These are phyloP conservation scores for Talaromyces marneffei DNA, from an alignment of 2,329 filamentous ascomycete genomes.

Conservation along the genomic window DNA sequence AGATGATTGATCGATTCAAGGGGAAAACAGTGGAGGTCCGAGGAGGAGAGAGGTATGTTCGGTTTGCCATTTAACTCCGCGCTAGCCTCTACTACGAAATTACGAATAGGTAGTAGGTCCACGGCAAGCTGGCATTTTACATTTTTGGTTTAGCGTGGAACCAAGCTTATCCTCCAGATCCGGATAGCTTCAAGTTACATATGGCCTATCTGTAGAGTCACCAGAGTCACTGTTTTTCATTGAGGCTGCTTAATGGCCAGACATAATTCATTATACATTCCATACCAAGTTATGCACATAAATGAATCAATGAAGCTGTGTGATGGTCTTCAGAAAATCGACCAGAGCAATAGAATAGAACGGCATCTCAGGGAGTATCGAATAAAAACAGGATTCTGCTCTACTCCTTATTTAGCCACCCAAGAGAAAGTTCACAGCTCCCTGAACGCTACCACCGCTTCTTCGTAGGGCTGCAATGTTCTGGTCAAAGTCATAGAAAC, in stretches of 20 bases:
- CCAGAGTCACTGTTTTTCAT: neutral
- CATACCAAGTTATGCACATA: constrained; percentile 3
- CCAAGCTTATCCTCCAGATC: neutral
- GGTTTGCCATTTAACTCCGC: neutral
- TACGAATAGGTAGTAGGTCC: too few species aligned
- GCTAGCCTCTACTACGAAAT: too few species aligned
- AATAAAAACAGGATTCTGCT: neutral
- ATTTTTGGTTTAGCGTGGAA: neutral
- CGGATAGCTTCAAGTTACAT: neutral
- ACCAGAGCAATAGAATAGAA: neutral
- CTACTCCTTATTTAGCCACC: constrained; percentile 20
- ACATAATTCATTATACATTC: constrained; percentile 6
- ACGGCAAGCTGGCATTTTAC: constrained; percentile 1
- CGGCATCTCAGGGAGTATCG: neutral
- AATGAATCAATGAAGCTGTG: constrained; percentile 2
- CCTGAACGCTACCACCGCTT: constrained; percentile 89
- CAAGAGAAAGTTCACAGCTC: constrained; percentile 49
- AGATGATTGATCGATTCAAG: neutral
- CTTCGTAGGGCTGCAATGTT: constrained; percentile 84
- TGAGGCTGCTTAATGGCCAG: neutral
- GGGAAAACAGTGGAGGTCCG: neutral
- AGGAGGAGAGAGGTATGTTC: neutral
- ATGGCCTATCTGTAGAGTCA: too few species aligned
- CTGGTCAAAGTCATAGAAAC: constrained; percentile 92
- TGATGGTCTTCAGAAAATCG: neutral